Conservation (phyloP, 2,329 filamentous ascomycete species). For the Blastomyces emzantsi region DNA sequence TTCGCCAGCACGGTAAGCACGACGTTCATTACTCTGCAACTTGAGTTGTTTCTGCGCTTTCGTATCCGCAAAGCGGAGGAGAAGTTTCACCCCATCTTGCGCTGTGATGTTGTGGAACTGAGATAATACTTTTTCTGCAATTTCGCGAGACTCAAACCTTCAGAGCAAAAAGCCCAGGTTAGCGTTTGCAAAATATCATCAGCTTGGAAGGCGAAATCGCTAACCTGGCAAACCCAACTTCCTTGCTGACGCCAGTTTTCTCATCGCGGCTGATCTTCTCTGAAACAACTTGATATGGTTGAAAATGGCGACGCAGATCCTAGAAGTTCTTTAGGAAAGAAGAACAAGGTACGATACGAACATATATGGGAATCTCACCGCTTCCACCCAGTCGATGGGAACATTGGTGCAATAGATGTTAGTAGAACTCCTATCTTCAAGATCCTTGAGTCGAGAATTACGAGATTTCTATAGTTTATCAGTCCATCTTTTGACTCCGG, state of each 20-base stretch:
- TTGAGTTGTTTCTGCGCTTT: constrained; percentile 95
- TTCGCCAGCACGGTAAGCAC: constrained; percentile 92
- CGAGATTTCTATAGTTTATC: constrained; percentile 69
- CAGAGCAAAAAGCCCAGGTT: constrained; percentile 14
- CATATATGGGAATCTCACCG: constrained; percentile 46
- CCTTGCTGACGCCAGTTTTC: constrained; percentile 78
- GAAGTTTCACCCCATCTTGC: constrained; percentile 71
- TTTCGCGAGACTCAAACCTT: constrained; percentile 80
- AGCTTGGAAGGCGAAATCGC: constrained; percentile 22
- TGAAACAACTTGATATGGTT: constrained; percentile 61
- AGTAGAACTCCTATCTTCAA: constrained; percentile 80
- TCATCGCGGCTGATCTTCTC: constrained; percentile 91
- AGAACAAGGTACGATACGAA: constrained; percentile 15
- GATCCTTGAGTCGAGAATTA: constrained; percentile 94
- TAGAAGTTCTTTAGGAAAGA: constrained; percentile 34
- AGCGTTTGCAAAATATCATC: constrained; percentile 7
- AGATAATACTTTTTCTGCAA: constrained; percentile 82
- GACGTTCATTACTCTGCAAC: constrained; percentile 87
- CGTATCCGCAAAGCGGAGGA: constrained; percentile 95
- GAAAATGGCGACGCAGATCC: constrained; percentile 59
- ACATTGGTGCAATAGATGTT: constrained; percentile 98
- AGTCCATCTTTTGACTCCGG: constrained; percentile 22
- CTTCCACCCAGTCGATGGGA: constrained; percentile 83
- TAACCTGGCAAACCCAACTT: constrained; percentile 93
- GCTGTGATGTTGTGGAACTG: constrained; percentile 76